These are phyloP conservation scores for Rhizopogon sp. DNA, from an alignment of 768 basidiomycete genomes.

Conservation along the genomic window DNA sequence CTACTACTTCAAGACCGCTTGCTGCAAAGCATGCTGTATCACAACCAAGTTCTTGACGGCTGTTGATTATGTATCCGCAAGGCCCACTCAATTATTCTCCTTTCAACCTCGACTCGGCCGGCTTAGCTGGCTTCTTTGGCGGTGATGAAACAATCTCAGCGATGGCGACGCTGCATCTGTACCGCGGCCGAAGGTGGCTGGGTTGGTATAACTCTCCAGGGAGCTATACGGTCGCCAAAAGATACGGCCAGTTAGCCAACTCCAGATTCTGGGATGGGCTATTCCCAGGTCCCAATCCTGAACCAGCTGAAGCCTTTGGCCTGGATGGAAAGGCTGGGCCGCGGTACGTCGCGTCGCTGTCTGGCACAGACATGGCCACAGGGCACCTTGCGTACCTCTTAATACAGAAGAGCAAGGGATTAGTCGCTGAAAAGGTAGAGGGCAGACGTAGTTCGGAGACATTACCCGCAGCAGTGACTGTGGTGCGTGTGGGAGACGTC, in stretches of 20 bases:
- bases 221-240: constrained; percentile 28
- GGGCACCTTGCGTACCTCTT: constrained; percentile 27
- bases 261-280: constrained; percentile 26
- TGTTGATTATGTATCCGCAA: not conserved
- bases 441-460: constrained; percentile 11
- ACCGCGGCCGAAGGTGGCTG: constrained; percentile 25
- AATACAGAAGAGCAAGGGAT: constrained; percentile 10
- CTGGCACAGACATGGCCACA: constrained; percentile 24
- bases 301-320: constrained; percentile 23
- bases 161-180: constrained; percentile 31
- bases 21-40: not conserved
- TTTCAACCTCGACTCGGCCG: constrained; percentile 24
- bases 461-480: constrained; percentile 13
- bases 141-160: constrained; percentile 34
- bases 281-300: constrained; percentile 23
- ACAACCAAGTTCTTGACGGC: not conserved
- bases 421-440: not conserved
- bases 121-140: constrained; percentile 32
- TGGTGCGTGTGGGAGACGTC: constrained; percentile 18
- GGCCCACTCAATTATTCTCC: constrained; percentile 3
- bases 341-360: constrained; percentile 18
- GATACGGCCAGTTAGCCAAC: constrained; percentile 24
- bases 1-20: no score
- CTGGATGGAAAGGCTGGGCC: constrained; percentile 25
- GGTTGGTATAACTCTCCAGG: constrained; percentile 35